phyloP scores from a whole-genome alignment of 768 basidiomycete species.

The Cystobasidium ongulense region DNA sequence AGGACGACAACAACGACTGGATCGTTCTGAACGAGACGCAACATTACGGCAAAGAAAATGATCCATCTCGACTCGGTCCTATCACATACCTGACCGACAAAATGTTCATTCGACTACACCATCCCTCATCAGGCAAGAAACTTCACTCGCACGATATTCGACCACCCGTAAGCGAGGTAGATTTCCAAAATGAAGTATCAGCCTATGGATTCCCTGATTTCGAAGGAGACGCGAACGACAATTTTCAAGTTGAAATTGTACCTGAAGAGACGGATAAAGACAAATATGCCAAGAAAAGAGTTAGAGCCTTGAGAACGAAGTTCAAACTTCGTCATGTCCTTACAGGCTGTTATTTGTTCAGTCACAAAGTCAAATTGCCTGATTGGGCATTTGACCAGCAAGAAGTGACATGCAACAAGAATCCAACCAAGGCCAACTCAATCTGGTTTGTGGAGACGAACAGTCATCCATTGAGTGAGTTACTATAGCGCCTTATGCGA shows the following conservation, averaged over 20 bases:
- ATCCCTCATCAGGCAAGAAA: conserved; percentile 68
- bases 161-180: conserved; percentile 90
- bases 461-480: conserved; percentile 62
- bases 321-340: conserved; percentile 76
- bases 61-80: conserved; percentile 45
- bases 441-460: conserved; percentile 91
- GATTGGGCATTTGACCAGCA: conserved; percentile 98
- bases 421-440: conserved; percentile 78
- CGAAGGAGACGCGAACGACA: conserved; percentile 81
- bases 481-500: not conserved
- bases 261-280: conserved; percentile 56
- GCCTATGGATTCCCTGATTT: conserved; percentile 83
- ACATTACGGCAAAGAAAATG: conserved; percentile 31
- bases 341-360: conserved; percentile 93
- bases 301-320: conserved; percentile 69
- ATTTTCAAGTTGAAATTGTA: conserved; percentile 69
- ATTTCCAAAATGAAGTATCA: conserved; percentile 98
- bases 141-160: conserved; percentile 93
- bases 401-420: conserved; percentile 98
- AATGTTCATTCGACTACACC: conserved; percentile 69
- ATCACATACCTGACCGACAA: conserved; percentile 60
- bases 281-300: conserved; percentile 58
- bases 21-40: conserved; percentile 66
- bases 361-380: conserved; percentile 93
- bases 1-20: conserved; percentile 95